A percentile compares a stretch with the other conserved stretches of the same genome.
Conservation (phyloP, 2,329 filamentous ascomycete species). For the Fusarium camptoceras region DNA sequence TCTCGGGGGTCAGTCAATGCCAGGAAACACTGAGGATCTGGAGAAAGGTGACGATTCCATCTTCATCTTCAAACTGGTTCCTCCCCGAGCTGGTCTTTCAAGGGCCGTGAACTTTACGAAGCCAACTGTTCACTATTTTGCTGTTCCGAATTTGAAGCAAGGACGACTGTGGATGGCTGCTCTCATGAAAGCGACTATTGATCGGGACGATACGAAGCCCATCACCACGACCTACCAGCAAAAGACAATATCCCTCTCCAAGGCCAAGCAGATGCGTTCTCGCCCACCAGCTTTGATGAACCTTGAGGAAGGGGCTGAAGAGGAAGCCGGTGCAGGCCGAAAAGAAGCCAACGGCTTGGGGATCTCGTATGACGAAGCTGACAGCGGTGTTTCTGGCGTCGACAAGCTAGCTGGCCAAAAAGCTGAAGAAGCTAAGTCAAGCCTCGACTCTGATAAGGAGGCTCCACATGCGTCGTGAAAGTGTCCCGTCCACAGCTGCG, state of each 20-base stretch:
- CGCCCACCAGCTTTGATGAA: slow-evolving; percentile 90
- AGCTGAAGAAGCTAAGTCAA: slow-evolving; percentile 50
- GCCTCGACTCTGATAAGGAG: slow-evolving; percentile 46
- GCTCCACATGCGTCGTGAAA: slow-evolving; percentile 43
- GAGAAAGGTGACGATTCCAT: slow-evolving; percentile 74
- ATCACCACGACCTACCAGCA: slow-evolving; percentile 95
- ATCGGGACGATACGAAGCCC: slow-evolving; percentile 82
- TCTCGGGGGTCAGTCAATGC: slow-evolving; percentile 58
- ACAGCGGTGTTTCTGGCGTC: slow-evolving; percentile 58
- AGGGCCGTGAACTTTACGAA: slow-evolving; percentile 97
- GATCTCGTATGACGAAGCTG: slow-evolving; percentile 56
- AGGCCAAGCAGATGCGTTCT: slow-evolving; percentile 88
- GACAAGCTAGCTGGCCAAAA: slow-evolving; percentile 54
- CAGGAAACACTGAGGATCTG: slow-evolving; percentile 55
- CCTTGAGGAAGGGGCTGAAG: slow-evolving; percentile 59
- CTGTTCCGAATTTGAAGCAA: slow-evolving; percentile 88
- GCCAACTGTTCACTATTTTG: slow-evolving; percentile 97
- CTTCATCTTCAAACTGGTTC: slow-evolving; percentile 98
- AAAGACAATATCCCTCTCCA: slow-evolving; percentile 92
- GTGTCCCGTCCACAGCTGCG: background rate
- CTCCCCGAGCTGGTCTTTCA: slow-evolving; percentile 86
- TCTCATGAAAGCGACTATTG: slow-evolving; percentile 98
- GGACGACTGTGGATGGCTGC: slow-evolving; percentile 98
- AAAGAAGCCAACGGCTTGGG: slow-evolving; percentile 55
- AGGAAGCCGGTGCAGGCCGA: slow-evolving; percentile 41